These are phyloP conservation scores for Nemania abortiva DNA, from an alignment of 2,329 filamentous ascomycete genomes.

Conservation along the genomic window DNA sequence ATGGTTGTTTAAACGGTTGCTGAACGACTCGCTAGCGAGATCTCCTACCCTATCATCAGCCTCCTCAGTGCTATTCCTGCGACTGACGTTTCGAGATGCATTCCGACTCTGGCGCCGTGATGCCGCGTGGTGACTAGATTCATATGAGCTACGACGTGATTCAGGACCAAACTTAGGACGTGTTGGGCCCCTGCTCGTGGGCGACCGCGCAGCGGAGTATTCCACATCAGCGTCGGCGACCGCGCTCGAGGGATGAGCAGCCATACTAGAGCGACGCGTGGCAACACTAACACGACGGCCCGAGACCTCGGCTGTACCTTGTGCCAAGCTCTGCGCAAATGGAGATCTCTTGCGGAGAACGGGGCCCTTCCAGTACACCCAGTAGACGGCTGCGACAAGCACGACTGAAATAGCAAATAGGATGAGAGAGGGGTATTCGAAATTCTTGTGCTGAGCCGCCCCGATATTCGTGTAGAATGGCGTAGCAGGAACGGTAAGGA, in stretches of 20 bases:
- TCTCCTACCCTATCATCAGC: constrained; percentile 13
- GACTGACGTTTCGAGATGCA: constrained; percentile 8
- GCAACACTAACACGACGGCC: constrained; percentile 12
- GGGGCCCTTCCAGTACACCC: constrained; percentile 70
- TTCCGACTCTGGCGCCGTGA: constrained; percentile 19
- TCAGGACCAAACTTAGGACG: constrained; percentile 15
- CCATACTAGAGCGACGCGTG: constrained; percentile 17
- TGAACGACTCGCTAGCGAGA: background rate
- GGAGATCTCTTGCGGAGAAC: constrained; percentile 63
- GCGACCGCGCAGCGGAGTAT: background rate
- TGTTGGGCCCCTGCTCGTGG: background rate
- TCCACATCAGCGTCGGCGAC: constrained; percentile 2
- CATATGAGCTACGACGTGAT: constrained; percentile 18
- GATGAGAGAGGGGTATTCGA: constrained; percentile 56
- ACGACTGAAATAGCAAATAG: constrained; percentile 19
- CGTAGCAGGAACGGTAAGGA: constrained; percentile 71
- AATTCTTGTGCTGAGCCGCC: constrained; percentile 60
- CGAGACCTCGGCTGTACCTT: constrained; percentile 9
- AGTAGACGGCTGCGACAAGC: constrained; percentile 56
- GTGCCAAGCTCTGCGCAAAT: constrained; percentile 72
- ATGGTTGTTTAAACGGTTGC: constrained; percentile 1
- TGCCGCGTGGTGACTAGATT: constrained; percentile 7
- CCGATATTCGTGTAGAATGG: constrained; percentile 66
- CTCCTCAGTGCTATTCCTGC: constrained; percentile 17
- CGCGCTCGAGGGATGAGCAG: background rate